phyloP scores from a whole-genome alignment of 108 stramenopile genomes.

The Stephanodiscus triporus region DNA sequence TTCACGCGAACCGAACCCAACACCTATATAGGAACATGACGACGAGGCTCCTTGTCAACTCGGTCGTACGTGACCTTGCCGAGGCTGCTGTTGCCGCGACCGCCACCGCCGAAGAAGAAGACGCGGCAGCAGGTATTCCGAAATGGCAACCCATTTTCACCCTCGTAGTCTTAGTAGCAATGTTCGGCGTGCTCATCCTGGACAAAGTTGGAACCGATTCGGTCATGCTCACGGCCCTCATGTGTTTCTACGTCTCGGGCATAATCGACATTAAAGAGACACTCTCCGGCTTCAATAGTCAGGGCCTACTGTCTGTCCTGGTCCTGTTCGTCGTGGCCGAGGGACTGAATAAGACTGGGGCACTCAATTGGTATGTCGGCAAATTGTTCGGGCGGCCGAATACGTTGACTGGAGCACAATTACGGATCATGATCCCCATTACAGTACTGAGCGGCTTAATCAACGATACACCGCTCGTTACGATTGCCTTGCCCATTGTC shows the following conservation, averaged over 20 bases:
- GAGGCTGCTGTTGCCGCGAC: too few relatives aligned
- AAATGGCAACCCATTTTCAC: slow-evolving; percentile 25
- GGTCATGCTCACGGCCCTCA: slow-evolving; percentile 33
- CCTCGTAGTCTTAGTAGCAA: slow-evolving; percentile 16
- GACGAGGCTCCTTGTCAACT: too few relatives aligned
- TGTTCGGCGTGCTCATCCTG: slow-evolving; percentile 15
- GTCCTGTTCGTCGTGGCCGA: too few relatives aligned
- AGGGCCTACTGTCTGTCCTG: slow-evolving; percentile 20
- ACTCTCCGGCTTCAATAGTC: slow-evolving; percentile 15
- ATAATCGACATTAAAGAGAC: slow-evolving; percentile 21
- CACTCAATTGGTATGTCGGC: too few relatives aligned
- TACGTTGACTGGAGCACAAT: slow-evolving; percentile 63
- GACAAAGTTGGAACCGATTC: slow-evolving; percentile 21
- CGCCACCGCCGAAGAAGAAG: too few relatives aligned
- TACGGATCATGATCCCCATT: slow-evolving; percentile 64
- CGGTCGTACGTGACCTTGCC: too few relatives aligned
- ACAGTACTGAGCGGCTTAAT: slow-evolving; percentile 72
- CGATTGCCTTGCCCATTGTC: slow-evolving; percentile 85
- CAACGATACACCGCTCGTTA: slow-evolving; percentile 86
- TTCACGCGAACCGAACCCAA: too few relatives aligned
- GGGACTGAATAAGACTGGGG: too few relatives aligned
- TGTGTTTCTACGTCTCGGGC: slow-evolving; percentile 13
- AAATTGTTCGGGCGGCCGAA: slow-evolving; percentile 61
- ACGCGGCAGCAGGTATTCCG: neutral
- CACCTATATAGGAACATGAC: too few relatives aligned